Percentiles rank a stretch among this genome's conserved stretches.
Conservation (phyloP, 2,329 filamentous ascomycete genomes). For the Pseudogymnoascus sp. region DNA sequence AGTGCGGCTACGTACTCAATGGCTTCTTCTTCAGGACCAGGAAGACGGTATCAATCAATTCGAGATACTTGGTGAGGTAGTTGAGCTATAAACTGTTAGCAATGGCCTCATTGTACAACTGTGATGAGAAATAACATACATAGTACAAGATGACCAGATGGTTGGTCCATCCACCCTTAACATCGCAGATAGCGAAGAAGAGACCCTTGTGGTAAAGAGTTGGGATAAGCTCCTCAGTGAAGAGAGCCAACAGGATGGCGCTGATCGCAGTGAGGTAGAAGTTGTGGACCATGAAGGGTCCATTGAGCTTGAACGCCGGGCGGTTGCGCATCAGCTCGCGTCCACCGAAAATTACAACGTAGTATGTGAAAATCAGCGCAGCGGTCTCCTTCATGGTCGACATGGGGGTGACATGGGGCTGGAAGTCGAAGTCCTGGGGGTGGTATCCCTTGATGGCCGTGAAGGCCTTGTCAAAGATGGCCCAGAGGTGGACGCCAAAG, state of each 20-base stretch:
- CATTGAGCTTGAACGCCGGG: slow-evolving; percentile 77
- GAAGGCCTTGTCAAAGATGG: slow-evolving; percentile 85
- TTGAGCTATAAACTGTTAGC: slow-evolving; percentile 63
- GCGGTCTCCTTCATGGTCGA: slow-evolving; percentile 80
- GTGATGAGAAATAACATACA: slow-evolving; percentile 50
- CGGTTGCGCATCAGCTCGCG: slow-evolving; percentile 86
- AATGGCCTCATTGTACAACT: slow-evolving; percentile 2
- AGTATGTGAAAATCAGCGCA: slow-evolving; percentile 80
- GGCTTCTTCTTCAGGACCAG: slow-evolving; percentile 99
- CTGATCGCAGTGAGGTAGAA: slow-evolving; percentile 86
- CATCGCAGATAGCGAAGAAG: slow-evolving; percentile 81
- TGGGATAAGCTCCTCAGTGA: slow-evolving; percentile 83
- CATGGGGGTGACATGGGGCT: slow-evolving; percentile 74
- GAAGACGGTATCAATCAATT: slow-evolving; percentile 92
- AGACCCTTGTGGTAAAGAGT: slow-evolving; percentile 73
- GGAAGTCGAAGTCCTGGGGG: slow-evolving; percentile 78
- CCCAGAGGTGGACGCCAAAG: slow-evolving; percentile 88
- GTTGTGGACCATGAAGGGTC: slow-evolving; percentile 93
- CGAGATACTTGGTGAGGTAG: slow-evolving; percentile 96
- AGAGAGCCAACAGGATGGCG: slow-evolving; percentile 70
- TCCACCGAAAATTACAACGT: slow-evolving; percentile 86
- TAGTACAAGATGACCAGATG: slow-evolving; percentile 93
- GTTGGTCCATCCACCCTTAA: slow-evolving; percentile 84
- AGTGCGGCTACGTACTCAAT: slow-evolving; percentile 51
- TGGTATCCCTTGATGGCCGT: slow-evolving; percentile 71